A percentile compares a stretch with the other conserved stretches of the same genome.
Evolutionary conservation across 2,329 filamentous ascomycete genomes (phyloP).

Genomic region (Aspergillus costaricaensis): DNA sequence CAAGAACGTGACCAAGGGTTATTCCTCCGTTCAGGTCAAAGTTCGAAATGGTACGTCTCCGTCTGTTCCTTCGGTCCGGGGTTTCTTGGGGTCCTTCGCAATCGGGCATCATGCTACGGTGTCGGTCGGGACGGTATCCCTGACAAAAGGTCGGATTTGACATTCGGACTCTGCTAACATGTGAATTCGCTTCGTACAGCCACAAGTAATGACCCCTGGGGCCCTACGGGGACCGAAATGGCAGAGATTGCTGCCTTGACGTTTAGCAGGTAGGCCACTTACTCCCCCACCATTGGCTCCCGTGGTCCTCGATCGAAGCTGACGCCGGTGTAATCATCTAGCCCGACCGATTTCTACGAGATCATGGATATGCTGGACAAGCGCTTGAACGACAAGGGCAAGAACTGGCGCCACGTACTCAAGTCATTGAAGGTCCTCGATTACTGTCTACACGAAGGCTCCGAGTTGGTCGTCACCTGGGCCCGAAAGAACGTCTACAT

Average conservation of each 20-base stretch:
- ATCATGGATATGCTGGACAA: slow-evolving; percentile 99
- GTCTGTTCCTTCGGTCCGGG: not conserved
- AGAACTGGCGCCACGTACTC: slow-evolving; percentile 98
- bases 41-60: slow-evolving; percentile 82
- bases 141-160: not conserved
- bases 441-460: slow-evolving; percentile 96
- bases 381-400: slow-evolving; percentile 96
- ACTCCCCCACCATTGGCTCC: not conserved
- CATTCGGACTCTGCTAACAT: slow-evolving; percentile 10
- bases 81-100: not conserved
- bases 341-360: slow-evolving; percentile 96
- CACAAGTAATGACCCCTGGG: slow-evolving; percentile 98
- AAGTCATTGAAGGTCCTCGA: slow-evolving; percentile 97
- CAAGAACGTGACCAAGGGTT: slow-evolving; percentile 99
- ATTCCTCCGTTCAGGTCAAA: slow-evolving; percentile 94
- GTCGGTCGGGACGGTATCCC: not conserved
- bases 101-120: not conserved
- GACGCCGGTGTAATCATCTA: slow-evolving; percentile 40
- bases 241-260: slow-evolving; percentile 97
- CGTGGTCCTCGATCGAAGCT: not conserved
- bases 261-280: slow-evolving; percentile 79
- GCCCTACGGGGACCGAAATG: slow-evolving; percentile 97
- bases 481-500: slow-evolving; percentile 97
- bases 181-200: slow-evolving; percentile 58
- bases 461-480: slow-evolving; percentile 95